Evolutionary conservation across 495 filamentous ascomycete species (phyloP).

Genomic region (Bacidia rubella): DNA sequence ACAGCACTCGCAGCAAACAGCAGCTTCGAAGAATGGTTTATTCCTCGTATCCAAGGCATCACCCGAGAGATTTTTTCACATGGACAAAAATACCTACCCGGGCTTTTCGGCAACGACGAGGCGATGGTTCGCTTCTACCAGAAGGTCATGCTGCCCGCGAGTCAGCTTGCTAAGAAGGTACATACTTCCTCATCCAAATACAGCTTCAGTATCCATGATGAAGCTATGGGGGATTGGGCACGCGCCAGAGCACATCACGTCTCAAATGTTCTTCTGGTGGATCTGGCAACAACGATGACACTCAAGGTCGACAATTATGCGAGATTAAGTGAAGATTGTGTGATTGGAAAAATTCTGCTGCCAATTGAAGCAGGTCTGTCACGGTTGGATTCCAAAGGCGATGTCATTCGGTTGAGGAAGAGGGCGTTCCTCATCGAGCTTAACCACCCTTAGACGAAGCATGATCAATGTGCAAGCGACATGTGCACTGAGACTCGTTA

Average conservation of each 20-base stretch:
- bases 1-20: not conserved
- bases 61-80: not conserved
- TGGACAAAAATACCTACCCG: not conserved
- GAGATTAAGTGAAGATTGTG: too few species aligned
- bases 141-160: slow-evolving; percentile 3
- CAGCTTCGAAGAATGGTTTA: not conserved
- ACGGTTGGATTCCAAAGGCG: not conserved
- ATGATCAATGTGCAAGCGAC: too few species aligned
- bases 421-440: not conserved
- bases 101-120: not conserved
- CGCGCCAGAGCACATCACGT: too few species aligned
- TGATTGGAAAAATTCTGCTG: not conserved
- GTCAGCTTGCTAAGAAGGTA: slow-evolving; percentile 7
- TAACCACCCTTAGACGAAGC: not conserved
- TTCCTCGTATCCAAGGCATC: not conserved
- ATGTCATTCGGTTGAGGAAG: not conserved
- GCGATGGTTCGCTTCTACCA: not conserved
- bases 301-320: too few species aligned
- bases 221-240: too few species aligned
- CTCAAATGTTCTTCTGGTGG: too few species aligned
- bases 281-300: too few species aligned
- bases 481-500: too few species aligned
- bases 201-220: not conserved
- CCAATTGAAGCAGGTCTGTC: not conserved
- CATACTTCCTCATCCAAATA: slow-evolving; percentile 5